Conservation (phyloP, 495 filamentous ascomycete species). For the Penicillium ucsense region DNA sequence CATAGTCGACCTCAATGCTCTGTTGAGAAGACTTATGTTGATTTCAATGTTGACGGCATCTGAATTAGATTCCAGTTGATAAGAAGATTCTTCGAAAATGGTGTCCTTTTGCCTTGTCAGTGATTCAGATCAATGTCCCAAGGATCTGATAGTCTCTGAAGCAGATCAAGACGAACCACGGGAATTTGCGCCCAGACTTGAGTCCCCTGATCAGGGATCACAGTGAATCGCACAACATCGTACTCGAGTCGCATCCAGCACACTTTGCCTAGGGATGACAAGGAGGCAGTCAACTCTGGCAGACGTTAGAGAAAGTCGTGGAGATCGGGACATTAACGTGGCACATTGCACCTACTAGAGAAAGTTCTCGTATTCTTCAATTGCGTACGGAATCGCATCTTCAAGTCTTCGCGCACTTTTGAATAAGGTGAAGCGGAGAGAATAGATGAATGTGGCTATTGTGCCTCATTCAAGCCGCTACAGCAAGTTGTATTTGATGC, state of each 20-base stretch:
- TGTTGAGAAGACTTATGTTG: constrained; percentile 67
- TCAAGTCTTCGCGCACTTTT: not conserved
- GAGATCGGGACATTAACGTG: too few species aligned
- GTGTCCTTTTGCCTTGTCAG: constrained; percentile 44
- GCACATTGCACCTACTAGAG: constrained; percentile 49
- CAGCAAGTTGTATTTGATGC: too few species aligned
- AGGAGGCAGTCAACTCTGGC: constrained; percentile 72
- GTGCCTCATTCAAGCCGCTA: too few species aligned
- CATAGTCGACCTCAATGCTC: constrained; percentile 76
- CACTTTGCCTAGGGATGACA: constrained; percentile 79
- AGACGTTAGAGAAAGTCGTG: not conserved
- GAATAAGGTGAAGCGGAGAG: too few species aligned
- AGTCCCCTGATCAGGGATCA: constrained; percentile 84
- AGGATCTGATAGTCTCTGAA: too few species aligned
- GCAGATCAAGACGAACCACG: constrained; percentile 43
- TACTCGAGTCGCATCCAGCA: constrained; percentile 89
- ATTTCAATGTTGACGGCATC: constrained; percentile 89
- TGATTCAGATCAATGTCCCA: not conserved
- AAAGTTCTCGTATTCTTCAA: constrained; percentile 77
- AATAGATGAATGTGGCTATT: too few species aligned
- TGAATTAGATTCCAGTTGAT: constrained; percentile 73
- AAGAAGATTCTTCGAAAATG: constrained; percentile 64
- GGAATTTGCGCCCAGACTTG: constrained; percentile 77
- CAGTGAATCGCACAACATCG: constrained; percentile 81
- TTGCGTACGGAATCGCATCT: constrained; percentile 74